These are phyloP conservation scores for Quercus aquifolioides DNA, from an alignment of 306 rosid species.

Conservation along the genomic window DNA sequence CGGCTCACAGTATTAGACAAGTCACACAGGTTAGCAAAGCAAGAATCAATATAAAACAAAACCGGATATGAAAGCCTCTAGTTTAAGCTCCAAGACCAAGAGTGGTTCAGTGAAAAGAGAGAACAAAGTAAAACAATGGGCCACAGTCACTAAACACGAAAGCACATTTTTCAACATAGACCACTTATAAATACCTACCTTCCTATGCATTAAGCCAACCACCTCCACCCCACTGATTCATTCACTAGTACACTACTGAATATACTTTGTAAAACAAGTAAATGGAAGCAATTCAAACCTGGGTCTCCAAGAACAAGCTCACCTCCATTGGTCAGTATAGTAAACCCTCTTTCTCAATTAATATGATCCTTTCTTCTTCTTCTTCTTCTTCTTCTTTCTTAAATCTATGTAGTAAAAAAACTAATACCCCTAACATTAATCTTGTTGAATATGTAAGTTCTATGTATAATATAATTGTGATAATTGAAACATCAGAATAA, in stretches of 20 bases:
- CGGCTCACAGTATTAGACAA: background rate
- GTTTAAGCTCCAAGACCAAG: slow-evolving; percentile 32
- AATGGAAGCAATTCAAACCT: slow-evolving; percentile 71
- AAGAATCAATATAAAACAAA: background rate
- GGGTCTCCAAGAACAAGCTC: slow-evolving; percentile 82
- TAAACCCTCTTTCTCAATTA: background rate
- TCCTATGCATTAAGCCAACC: background rate
- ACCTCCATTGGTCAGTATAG: slow-evolving; percentile 56
- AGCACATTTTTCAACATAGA: slow-evolving; percentile 14
- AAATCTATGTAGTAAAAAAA: no score
- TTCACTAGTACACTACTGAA: background rate
- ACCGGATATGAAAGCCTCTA: slow-evolving; percentile 30
- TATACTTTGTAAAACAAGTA: background rate
- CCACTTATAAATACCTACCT: slow-evolving; percentile 33
- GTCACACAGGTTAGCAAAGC: background rate
- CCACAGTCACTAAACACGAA: slow-evolving; percentile 11
- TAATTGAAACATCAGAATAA: no score
- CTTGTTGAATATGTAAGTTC: no score
- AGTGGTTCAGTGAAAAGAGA: slow-evolving; percentile 23
- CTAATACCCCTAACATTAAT: no score
- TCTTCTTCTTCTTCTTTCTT: background rate
- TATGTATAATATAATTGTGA: no score
- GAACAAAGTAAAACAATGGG: slow-evolving; percentile 43
- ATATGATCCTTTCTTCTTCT: no score
- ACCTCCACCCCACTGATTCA: slow-evolving; percentile 12